These are phyloP conservation scores for Chlorella sorokiniana DNA, from an alignment of 139 green algal species.

Conservation along the genomic window DNA sequence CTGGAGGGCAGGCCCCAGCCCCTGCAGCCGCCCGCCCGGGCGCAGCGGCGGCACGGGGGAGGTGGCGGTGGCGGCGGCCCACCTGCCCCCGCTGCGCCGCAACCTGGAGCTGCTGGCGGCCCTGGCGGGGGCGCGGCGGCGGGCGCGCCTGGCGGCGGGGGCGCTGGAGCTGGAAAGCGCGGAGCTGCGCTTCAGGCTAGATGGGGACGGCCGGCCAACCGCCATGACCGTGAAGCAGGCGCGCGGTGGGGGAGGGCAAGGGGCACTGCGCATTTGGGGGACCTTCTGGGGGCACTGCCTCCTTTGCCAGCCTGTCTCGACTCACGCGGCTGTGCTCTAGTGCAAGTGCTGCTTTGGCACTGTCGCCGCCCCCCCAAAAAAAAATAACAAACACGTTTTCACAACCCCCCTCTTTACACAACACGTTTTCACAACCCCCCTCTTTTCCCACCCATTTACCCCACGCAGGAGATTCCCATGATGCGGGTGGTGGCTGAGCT, in stretches of 20 bases:
- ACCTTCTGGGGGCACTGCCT: too few species aligned
- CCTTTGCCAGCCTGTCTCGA: too few species aligned
- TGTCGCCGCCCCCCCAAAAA: too few species aligned
- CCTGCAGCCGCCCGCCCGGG: not conserved
- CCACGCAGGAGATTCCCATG: slow-evolving; percentile 66
- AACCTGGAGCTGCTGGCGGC: slow-evolving; percentile 21
- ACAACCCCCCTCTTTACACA: not conserved
- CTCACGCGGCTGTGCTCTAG: too few species aligned
- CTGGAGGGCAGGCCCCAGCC: slow-evolving; percentile 43
- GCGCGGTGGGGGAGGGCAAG: not conserved
- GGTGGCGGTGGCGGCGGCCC: not conserved
- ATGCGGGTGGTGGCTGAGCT: slow-evolving; percentile 97
- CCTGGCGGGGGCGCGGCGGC: slow-evolving; percentile 35
- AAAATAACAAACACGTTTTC: too few species aligned
- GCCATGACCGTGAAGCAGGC: slow-evolving; percentile 89
- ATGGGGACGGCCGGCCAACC: slow-evolving; percentile 82
- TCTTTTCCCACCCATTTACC: not conserved
- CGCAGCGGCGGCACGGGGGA: not conserved
- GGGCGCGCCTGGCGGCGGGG: slow-evolving; percentile 62
- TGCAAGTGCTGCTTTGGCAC: too few species aligned
- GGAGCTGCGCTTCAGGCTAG: slow-evolving; percentile 92
- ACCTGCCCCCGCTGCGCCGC: slow-evolving; percentile 27
- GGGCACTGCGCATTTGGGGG: too few species aligned
- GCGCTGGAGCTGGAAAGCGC: slow-evolving; percentile 89
- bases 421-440: not conserved